Evolutionary conservation across 176 grass and related monocot genomes (phyloP).

Genomic region (Oryza brachyantha): DNA sequence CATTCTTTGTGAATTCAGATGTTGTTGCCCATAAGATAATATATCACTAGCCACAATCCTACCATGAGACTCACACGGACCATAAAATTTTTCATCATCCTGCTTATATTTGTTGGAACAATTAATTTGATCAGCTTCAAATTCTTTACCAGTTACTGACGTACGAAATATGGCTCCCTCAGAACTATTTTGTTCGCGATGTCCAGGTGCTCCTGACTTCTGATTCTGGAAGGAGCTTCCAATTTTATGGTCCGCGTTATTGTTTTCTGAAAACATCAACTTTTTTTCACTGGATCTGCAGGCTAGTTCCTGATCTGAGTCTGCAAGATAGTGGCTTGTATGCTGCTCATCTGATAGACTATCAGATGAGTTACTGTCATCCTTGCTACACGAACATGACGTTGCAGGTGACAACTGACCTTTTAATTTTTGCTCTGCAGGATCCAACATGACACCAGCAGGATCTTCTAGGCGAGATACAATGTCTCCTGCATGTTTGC

Average conservation of each 20-base stretch:
- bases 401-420: constrained; percentile 24
- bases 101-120: constrained; percentile 17
- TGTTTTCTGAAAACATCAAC: constrained; percentile 9
- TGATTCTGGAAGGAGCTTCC: constrained; percentile 2
- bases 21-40: not conserved
- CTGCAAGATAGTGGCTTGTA: constrained; percentile 30
- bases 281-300: not conserved
- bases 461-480: constrained; percentile 21
- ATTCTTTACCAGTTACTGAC: constrained; percentile 19
- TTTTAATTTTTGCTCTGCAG: constrained; percentile 29
- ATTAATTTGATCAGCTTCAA: constrained; percentile 4
- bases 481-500: constrained; percentile 18
- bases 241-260: constrained; percentile 6
- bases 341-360: constrained; percentile 21
- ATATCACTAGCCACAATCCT: not conserved
- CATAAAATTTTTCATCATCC: constrained; percentile 12
- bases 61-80: constrained; percentile 13
- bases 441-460: constrained; percentile 30
- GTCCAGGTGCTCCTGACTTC: constrained; percentile 19
- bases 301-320: constrained; percentile 19
- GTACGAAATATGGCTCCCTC: not conserved
- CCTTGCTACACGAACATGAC: constrained; percentile 42
- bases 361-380: constrained; percentile 28
- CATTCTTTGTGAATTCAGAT: constrained; percentile 27
- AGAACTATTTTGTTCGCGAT: constrained; percentile 4